phyloP scores from a whole-genome alignment of 495 filamentous ascomycete species.

The Neurospora sp. region DNA sequence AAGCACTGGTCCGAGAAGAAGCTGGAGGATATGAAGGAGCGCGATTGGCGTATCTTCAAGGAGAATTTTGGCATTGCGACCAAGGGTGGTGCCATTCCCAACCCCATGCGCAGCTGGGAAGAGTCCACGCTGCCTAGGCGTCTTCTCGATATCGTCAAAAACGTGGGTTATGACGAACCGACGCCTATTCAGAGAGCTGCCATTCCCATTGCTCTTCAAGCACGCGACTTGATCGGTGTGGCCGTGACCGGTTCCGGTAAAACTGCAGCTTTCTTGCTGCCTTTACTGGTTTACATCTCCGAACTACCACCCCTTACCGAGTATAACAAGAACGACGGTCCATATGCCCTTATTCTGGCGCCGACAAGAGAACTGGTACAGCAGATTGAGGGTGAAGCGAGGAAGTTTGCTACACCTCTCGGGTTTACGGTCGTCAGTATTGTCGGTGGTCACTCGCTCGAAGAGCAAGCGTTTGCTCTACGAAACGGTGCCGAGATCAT shows the following conservation, averaged over 20 bases:
- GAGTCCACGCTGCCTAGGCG: conserved; percentile 75
- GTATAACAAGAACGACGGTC: conserved; percentile 86
- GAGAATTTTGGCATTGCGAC: conserved; percentile 97
- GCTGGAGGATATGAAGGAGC: conserved; percentile 90
- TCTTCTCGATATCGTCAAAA: conserved; percentile 70
- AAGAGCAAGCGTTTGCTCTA: conserved; percentile 87
- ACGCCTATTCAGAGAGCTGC: conserved; percentile 87
- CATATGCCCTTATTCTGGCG: conserved; percentile 91
- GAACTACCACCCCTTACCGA: conserved; percentile 80
- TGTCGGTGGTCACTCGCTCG: conserved; percentile 90
- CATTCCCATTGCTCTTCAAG: conserved; percentile 91
- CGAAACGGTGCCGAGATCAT: conserved; percentile 98
- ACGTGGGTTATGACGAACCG: conserved; percentile 89
- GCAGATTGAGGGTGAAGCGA: conserved; percentile 92
- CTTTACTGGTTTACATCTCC: conserved; percentile 92
- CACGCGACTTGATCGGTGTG: conserved; percentile 91
- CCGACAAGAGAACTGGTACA: conserved; percentile 98
- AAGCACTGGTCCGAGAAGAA: conserved; percentile 99
- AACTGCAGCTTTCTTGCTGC: conserved; percentile 90
- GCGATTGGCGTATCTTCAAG: conserved; percentile 99
- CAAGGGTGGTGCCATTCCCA: conserved; percentile 79
- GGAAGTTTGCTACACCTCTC: conserved; percentile 82
- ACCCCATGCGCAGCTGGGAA: conserved; percentile 92
- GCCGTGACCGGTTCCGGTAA: conserved; percentile 99
- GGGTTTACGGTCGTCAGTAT: conserved; percentile 96